Base-by-base conservation (phyloP, 192 early-diverging fungal genomes). In the Coemansia aciculifera region DNA sequence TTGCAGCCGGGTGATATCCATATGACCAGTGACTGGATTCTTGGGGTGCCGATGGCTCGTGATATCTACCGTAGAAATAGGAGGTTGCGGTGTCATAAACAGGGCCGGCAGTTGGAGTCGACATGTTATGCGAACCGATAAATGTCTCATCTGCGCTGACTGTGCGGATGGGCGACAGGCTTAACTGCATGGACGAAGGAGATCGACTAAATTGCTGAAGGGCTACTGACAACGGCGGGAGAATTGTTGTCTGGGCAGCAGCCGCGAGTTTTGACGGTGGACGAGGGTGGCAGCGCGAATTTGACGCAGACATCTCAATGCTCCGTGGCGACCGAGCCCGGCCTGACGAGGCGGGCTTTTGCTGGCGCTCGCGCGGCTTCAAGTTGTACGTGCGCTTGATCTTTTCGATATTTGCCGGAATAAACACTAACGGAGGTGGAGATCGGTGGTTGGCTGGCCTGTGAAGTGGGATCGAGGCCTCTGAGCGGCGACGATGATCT, bases 331-430 rank as follows among this genome's bases (percentile, higher is more conserved):
- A 23, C 48, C 21, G 48, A 24, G 48, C 48, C 21, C 21, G 48
- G 21, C 23, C 9, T 9, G 56, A n/a, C 31, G 15, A 12, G 13
- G 29, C 15, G 13, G 23, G n/a, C 31, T 59, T 60, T 31, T 68
- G 56, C n/a, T 31, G 27, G 34, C 44, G 59, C 21, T 52, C 46
- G 12, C 67, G 67, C 19, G 67, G 54, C 67, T 68, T 68, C 24
- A 49, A 38, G 10, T 29, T 19, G 51, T 62, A 68, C 2, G 59
- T 62, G 34, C 59, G 59, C 59, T 51, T 68, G 31, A 68, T 68
- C 13, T 60, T 59, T 59, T 68, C 59, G 39, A 68, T 68, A 68
- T 68, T 62, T 51, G 42, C 67, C 12, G 67, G 67, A 27, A 68
- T 62, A 43, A 68, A 68, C 31, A 68, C 67, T 23, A 68, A 44